Conservation (phyloP, 2,329 filamentous ascomycete genomes). For the Podosphaera fusca region DNA sequence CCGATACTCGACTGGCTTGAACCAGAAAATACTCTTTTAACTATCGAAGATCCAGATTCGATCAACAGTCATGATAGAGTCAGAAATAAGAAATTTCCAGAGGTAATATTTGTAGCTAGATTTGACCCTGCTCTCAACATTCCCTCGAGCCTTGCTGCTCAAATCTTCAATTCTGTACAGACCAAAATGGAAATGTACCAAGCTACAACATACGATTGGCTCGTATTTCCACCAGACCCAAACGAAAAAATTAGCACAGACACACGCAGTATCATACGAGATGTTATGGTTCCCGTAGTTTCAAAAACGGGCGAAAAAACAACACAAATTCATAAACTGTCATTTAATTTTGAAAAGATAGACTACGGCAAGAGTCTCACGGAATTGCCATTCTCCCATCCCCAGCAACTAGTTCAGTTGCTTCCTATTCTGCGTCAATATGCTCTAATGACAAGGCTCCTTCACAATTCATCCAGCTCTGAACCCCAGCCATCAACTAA, state of each 20-base stretch:
- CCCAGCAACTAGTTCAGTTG: slow-evolving; percentile 49
- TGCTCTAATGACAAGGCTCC: slow-evolving; percentile 40
- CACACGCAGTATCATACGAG: slow-evolving; percentile 28
- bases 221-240: slow-evolving; percentile 27
- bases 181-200: slow-evolving; percentile 33
- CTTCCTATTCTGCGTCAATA: slow-evolving; percentile 58
- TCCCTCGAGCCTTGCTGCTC: slow-evolving; percentile 37
- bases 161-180: slow-evolving; percentile 35
- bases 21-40: slow-evolving; percentile 38
- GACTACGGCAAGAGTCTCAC: slow-evolving; percentile 46
- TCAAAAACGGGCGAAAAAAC: slow-evolving; percentile 9
- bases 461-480: slow-evolving; percentile 34
- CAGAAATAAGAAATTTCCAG: slow-evolving; percentile 31
- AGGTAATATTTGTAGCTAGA: slow-evolving; percentile 51
- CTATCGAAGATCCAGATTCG: slow-evolving; percentile 21
- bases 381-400: slow-evolving; percentile 55
- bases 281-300: slow-evolving; percentile 23
- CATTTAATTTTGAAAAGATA: slow-evolving; percentile 45
- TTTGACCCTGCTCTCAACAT: slow-evolving; percentile 54
- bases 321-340: slow-evolving; percentile 26
- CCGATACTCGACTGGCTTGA: slow-evolving; percentile 47
- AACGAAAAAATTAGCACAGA: slow-evolving; percentile 29
- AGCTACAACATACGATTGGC: slow-evolving; percentile 22
- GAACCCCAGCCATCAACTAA: slow-evolving; percentile 1
- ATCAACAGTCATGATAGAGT: slow-evolving; percentile 30